Conservation (phyloP, 768 basidiomycete species). For the Boletellus ananas region DNA sequence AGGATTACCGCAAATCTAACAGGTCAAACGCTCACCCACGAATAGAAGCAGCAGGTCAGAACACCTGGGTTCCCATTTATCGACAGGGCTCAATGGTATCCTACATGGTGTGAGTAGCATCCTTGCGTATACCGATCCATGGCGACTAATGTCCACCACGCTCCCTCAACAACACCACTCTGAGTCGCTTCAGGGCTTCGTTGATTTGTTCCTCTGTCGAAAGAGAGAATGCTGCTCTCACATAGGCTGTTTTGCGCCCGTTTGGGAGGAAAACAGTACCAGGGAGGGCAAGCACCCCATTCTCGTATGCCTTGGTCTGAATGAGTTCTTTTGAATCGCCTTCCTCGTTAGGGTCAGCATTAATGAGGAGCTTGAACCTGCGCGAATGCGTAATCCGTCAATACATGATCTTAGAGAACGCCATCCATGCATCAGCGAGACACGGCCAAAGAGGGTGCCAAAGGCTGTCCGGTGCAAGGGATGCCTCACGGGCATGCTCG, state of each 20-base stretch:
- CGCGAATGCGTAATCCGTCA: conserved; percentile 12
- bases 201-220: conserved; percentile 64
- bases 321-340: conserved; percentile 75
- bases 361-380: conserved; percentile 69
- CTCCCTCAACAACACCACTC: conserved; percentile 34
- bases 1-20: background rate
- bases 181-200: conserved; percentile 65
- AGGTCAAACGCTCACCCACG: background rate
- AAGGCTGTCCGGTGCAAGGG: background rate
- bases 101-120: conserved; percentile 4
- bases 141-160: conserved; percentile 10
- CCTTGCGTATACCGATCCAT: background rate
- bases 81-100: background rate
- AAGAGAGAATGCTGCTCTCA: conserved; percentile 80
- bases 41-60: background rate
- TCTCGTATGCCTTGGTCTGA: conserved; percentile 66
- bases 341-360: conserved; percentile 32
- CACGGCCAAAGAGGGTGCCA: background rate
- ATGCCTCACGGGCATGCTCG: conserved; percentile 6
- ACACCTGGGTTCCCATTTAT: background rate
- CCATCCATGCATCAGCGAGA: conserved; percentile 1
- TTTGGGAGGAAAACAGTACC: conserved; percentile 80
- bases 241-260: conserved; percentile 64
- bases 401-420: conserved; percentile 12
- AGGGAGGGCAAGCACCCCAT: conserved; percentile 86